A percentile compares a stretch with the other conserved stretches of the same genome.
phyloP scores from a whole-genome alignment of 1,139 yeast species.

The Geotrichum aggregatum region DNA sequence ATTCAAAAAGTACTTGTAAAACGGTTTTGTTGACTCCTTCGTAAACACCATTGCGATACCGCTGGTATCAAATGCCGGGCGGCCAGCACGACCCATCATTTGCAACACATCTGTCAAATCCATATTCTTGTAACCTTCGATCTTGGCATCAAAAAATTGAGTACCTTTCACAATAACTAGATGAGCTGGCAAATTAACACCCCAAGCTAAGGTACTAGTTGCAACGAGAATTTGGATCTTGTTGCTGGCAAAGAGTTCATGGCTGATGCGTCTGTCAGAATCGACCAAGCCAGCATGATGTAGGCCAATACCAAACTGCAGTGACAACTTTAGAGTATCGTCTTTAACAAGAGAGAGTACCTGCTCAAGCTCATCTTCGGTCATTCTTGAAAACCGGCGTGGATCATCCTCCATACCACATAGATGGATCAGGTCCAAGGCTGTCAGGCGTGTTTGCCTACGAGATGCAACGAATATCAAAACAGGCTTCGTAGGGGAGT shows the following conservation, averaged over 20 bases:
- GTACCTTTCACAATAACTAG: constrained; percentile 93
- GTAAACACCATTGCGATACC: constrained; percentile 95
- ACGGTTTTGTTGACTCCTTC: constrained; percentile 83
- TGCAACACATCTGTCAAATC: constrained; percentile 87
- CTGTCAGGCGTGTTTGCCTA: constrained; percentile 93
- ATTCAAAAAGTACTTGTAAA: constrained; percentile 89
- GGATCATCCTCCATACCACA: constrained; percentile 96
- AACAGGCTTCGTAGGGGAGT: constrained; percentile 89
- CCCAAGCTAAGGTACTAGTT: constrained; percentile 96
- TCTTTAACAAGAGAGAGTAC: constrained; percentile 69
- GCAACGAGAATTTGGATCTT: constrained; percentile 89
- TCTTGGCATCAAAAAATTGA: constrained; percentile 76
- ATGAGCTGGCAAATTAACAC: constrained; percentile 93
- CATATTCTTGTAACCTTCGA: constrained; percentile 78
- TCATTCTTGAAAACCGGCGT: constrained; percentile 73
- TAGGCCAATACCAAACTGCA: constrained; percentile 93
- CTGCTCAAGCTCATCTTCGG: constrained; percentile 67
- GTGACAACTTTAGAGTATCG: constrained; percentile 74
- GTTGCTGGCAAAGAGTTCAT: constrained; percentile 74
- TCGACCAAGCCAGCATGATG: constrained; percentile 98
- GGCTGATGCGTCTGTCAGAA: constrained; percentile 82
- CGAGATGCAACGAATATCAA: constrained; percentile 94
- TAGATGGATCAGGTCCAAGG: constrained; percentile 83
- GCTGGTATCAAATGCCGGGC: constrained; percentile 93
- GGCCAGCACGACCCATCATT: constrained; percentile 94